Evolutionary conservation across 257 asterid species (phyloP).

Genomic region (Plantago major): DNA sequence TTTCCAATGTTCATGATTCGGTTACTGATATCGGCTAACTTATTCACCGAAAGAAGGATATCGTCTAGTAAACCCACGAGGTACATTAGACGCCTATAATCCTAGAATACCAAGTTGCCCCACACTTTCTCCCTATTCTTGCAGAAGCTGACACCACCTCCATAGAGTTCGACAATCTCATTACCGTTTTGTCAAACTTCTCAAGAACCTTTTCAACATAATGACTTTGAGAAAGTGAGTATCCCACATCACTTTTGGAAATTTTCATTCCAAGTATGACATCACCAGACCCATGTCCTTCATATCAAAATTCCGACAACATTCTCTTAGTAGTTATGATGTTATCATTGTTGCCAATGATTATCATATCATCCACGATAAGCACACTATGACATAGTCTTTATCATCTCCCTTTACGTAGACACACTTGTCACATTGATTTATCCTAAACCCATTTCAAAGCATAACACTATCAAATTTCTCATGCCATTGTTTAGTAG

Average conservation of each 20-base stretch:
- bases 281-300: too few species aligned
- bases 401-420: too few species aligned
- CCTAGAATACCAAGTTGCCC: background rate
- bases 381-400: too few species aligned
- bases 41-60: too few species aligned
- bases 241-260: background rate
- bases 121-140: background rate
- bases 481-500: background rate
- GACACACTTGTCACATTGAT: background rate
- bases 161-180: background rate
- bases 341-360: too few species aligned
- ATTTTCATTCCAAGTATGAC: too few species aligned
- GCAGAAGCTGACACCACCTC: background rate
- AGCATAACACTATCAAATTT: background rate
- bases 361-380: too few species aligned
- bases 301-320: too few species aligned
- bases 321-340: too few species aligned
- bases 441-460: background rate
- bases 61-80: background rate
- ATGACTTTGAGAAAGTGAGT: background rate
- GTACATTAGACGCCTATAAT: background rate
- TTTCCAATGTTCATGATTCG: background rate
- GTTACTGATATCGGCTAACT: background rate
- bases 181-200: background rate
- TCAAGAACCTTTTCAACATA: background rate